Conservation (phyloP, 495 filamentous ascomycete genomes). For the Aspergillus ellipticus region DNA sequence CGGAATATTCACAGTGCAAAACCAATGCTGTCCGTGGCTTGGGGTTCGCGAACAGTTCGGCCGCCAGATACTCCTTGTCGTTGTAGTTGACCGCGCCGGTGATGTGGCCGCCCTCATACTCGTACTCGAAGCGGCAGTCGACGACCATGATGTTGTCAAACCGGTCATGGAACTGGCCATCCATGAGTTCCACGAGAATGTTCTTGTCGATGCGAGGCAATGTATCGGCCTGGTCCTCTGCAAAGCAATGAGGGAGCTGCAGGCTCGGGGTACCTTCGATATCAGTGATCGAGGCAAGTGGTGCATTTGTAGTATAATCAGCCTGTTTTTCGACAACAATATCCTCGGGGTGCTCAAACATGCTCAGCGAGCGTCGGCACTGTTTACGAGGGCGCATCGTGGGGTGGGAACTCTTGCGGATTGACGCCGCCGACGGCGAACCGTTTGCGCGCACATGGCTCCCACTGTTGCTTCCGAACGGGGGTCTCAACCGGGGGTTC, state of each 20-base stretch:
- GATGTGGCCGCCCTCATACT: conserved; percentile 96
- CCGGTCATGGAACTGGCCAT: conserved; percentile 70
- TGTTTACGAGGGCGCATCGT: conserved; percentile 78
- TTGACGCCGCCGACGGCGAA: conserved; percentile 66
- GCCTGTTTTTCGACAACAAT: conserved; percentile 70
- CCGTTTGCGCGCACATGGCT: conserved; percentile 57
- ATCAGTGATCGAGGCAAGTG: conserved; percentile 72
- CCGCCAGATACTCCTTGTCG: conserved; percentile 81
- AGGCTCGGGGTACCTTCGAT: conserved; percentile 65
- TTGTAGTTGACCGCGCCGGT: conserved; percentile 90
- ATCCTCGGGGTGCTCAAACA: conserved; percentile 92
- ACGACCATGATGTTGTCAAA: conserved; percentile 80
- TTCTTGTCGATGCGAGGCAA: conserved; percentile 81
- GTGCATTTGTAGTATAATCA: conserved; percentile 46
- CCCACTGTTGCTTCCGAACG: conserved; percentile 43
- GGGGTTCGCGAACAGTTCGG: conserved; percentile 68
- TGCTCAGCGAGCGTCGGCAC: conserved; percentile 87
- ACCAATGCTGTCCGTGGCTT: conserved; percentile 73
- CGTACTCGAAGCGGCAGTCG: conserved; percentile 98
- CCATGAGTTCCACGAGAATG: conserved; percentile 79
- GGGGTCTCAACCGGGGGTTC: conserved; percentile 57
- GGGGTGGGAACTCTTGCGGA: conserved; percentile 68
- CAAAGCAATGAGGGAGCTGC: conserved; percentile 78
- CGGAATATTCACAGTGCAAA: conserved; percentile 98
- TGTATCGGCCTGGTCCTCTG: conserved; percentile 73